These are phyloP conservation scores for Chaetomiaceae sp. DNA, from an alignment of 2,329 filamentous ascomycete genomes.

Conservation along the genomic window DNA sequence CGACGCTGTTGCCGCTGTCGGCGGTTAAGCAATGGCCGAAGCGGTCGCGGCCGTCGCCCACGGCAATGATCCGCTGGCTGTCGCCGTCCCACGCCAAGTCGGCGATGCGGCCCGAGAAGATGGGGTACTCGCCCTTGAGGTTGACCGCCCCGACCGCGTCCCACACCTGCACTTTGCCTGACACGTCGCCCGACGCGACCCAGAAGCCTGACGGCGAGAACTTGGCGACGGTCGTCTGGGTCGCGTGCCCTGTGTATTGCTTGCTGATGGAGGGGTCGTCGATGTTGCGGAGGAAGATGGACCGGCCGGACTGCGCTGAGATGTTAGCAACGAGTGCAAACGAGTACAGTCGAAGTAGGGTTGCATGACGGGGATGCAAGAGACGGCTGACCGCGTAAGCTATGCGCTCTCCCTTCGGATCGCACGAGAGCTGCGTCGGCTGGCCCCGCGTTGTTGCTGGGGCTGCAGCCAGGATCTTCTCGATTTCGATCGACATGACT, in stretches of 20 bases:
- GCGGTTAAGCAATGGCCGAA: conserved; percentile 92
- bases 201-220: conserved; percentile 95
- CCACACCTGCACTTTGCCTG: conserved; percentile 85
- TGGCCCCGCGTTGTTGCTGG: conserved; percentile 80
- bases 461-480: conserved; percentile 74
- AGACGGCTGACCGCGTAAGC: conserved; percentile 73
- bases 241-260: conserved; percentile 89
- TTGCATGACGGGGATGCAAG: not conserved
- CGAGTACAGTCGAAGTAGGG: not conserved
- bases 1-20: conserved; percentile 92
- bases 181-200: conserved; percentile 82
- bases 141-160: conserved; percentile 77
- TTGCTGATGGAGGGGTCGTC: conserved; percentile 78
- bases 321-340: not conserved
- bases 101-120: conserved; percentile 91
- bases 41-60: conserved; percentile 88
- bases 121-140: conserved; percentile 89
- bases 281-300: conserved; percentile 90
- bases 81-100: conserved; percentile 98
- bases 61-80: conserved; percentile 90
- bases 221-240: conserved; percentile 82
- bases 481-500: conserved; percentile 49
- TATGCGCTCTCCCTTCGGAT: conserved; percentile 84
- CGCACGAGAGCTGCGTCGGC: conserved; percentile 80
- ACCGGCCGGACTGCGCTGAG: conserved; percentile 73